A percentile compares a stretch with the other conserved stretches of the same genome.
These are phyloP conservation scores for Gliomastix tumulicola DNA, from an alignment of 2,329 filamentous ascomycete genomes.

Conservation along the genomic window DNA sequence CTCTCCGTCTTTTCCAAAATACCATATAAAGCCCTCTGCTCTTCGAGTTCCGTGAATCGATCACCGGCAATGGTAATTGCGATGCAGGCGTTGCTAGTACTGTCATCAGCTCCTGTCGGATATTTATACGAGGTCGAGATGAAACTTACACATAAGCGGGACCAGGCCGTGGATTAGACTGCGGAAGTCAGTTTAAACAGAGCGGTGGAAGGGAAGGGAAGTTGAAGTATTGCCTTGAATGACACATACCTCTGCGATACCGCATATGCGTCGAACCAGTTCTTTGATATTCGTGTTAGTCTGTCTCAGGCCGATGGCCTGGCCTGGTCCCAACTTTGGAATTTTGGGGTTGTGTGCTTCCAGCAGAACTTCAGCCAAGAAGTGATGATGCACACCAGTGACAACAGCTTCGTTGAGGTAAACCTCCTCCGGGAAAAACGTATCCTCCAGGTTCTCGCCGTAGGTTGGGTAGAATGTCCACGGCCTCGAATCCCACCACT, in stretches of 20 bases:
- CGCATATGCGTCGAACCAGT: slow-evolving; percentile 17
- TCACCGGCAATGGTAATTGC: slow-evolving; percentile 26
- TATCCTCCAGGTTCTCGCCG: slow-evolving; percentile 5
- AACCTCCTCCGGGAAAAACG: slow-evolving; percentile 12
- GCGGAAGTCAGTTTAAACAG: neutral
- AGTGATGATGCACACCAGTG: slow-evolving; percentile 17
- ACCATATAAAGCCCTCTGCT: slow-evolving; percentile 27
- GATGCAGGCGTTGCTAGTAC: slow-evolving; percentile 14
- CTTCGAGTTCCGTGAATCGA: slow-evolving; percentile 23
- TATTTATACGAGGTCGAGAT: too few species aligned
- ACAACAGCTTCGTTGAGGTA: slow-evolving; percentile 19
- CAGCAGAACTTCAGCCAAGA: slow-evolving; percentile 16
- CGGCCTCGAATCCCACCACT: slow-evolving; percentile 18
- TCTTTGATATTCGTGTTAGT: slow-evolving; percentile 18
- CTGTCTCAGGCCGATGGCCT: slow-evolving; percentile 12
- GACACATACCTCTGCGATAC: slow-evolving; percentile 19
- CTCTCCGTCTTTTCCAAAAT: slow-evolving; percentile 22
- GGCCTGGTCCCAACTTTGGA: slow-evolving; percentile 15
- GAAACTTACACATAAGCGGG: neutral
- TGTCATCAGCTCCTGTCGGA: neutral
- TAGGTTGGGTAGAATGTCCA: slow-evolving; percentile 19
- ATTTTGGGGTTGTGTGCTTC: slow-evolving; percentile 17
- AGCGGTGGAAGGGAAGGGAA: neutral
- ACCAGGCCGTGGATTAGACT: neutral
- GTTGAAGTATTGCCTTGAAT: neutral